A percentile compares a stretch with the other conserved stretches of the same genome.
Conservation (phyloP, 2,329 filamentous ascomycete genomes). For the Neophaeococcomyces mojaviensis region DNA sequence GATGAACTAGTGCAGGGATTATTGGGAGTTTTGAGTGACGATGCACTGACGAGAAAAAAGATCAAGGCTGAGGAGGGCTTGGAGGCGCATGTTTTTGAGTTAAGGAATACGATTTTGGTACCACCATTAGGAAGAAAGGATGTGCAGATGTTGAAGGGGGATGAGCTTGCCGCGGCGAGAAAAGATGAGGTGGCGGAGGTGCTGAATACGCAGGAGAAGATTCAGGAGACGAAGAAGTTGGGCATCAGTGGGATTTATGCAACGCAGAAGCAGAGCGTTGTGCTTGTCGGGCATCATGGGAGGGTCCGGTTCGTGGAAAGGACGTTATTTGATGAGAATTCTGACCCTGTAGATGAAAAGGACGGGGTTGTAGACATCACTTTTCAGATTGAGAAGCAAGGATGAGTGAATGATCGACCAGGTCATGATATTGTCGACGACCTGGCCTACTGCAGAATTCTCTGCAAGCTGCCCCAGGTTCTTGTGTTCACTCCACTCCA, state of each 20-base stretch:
- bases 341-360: constrained; percentile 38
- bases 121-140: constrained; percentile 47
- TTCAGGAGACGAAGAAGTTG: constrained; percentile 24
- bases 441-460: too few relatives aligned
- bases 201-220: constrained; percentile 16
- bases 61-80: constrained; percentile 34
- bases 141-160: constrained; percentile 27
- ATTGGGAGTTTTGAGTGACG: constrained; percentile 45
- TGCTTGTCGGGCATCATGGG: constrained; percentile 50
- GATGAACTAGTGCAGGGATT: constrained; percentile 46
- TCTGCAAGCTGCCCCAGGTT: too few relatives aligned
- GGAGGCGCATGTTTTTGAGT: constrained; percentile 48
- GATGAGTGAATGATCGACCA: background rate
- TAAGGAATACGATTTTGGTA: constrained; percentile 55
- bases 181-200: constrained; percentile 24
- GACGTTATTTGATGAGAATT: constrained; percentile 51
- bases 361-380: constrained; percentile 42
- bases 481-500: too few relatives aligned
- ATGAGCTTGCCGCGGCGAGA: constrained; percentile 32
- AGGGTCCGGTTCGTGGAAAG: constrained; percentile 55
- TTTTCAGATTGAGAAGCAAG: constrained; percentile 38
- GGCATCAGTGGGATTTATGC: constrained; percentile 50
- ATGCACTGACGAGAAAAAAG: constrained; percentile 46
- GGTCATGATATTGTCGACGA: too few relatives aligned
- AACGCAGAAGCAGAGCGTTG: constrained; percentile 57